Evolutionary conservation across 495 filamentous ascomycete genomes (phyloP).

Genomic region (Acidiella bohemica): DNA sequence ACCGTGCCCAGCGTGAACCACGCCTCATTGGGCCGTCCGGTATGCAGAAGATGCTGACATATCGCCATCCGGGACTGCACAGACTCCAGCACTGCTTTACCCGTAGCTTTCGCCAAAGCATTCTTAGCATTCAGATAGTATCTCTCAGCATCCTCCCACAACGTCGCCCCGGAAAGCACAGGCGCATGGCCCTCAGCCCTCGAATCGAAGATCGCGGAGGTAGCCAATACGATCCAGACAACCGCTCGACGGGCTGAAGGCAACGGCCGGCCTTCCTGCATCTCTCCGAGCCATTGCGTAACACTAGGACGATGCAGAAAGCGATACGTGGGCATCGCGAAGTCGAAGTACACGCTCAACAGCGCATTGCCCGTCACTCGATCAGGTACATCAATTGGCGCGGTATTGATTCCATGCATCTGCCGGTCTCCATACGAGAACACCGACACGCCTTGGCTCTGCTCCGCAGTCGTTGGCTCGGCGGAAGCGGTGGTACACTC

Average conservation of each 20-base stretch:
- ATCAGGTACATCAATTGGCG: not conserved
- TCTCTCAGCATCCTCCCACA: not conserved
- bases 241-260: no score
- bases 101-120: slow-evolving; percentile 5
- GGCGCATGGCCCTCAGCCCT: no score
- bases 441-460: slow-evolving; percentile 6
- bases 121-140: slow-evolving; percentile 2
- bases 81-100: slow-evolving; percentile 12
- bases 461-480: not conserved
- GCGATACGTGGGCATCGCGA: slow-evolving; percentile 17
- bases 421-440: slow-evolving; percentile 14
- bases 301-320: slow-evolving; percentile 15
- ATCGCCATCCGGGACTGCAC: slow-evolving; percentile 13
- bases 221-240: slow-evolving; percentile 15
- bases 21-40: slow-evolving; percentile 13
- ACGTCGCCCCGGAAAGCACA: not conserved
- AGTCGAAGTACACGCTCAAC: slow-evolving; percentile 13
- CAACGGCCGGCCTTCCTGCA: no score
- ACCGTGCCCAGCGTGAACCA: slow-evolving; percentile 17
- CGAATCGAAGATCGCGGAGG: not conserved
- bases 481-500: not conserved
- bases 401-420: not conserved
- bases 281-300: slow-evolving; percentile 3
- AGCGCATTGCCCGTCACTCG: not conserved
- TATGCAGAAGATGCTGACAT: slow-evolving; percentile 14